A percentile compares a stretch with the other conserved stretches of the same genome.
Conservation (phyloP, 2,329 filamentous ascomycete species). For the Albifimbria verrucaria region DNA sequence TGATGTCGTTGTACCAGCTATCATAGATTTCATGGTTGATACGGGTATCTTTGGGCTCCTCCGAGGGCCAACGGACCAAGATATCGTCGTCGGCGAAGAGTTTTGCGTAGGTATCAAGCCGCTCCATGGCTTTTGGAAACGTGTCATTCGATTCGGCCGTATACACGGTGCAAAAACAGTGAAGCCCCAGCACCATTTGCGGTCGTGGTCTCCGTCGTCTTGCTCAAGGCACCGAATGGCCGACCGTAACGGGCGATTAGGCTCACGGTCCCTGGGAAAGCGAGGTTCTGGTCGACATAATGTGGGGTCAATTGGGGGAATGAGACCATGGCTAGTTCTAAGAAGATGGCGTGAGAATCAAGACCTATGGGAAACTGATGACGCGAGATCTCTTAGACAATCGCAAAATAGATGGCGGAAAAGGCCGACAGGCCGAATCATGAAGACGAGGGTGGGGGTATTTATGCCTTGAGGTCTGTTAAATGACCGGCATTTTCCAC, state of each 20-base stretch:
- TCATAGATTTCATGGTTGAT: conserved; percentile 14
- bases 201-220: conserved; percentile 15
- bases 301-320: conserved; percentile 13
- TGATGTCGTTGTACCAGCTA: conserved; percentile 14
- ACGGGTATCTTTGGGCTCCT: conserved; percentile 8
- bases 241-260: conserved; percentile 5
- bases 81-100: conserved; percentile 7
- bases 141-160: conserved; percentile 12
- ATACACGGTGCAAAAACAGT: conserved; percentile 19
- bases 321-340: conserved; percentile 5
- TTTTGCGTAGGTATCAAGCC: conserved; percentile 13
- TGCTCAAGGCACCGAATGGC: conserved; percentile 9
- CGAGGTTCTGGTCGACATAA: conserved; percentile 11
- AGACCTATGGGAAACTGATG: no score
- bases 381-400: no score
- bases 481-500: no score
- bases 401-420: no score
- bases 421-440: no score
- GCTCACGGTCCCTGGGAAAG: conserved; percentile 9
- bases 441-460: no score
- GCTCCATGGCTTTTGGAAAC: conserved; percentile 10
- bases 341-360: background rate
- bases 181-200: conserved; percentile 19
- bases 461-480: no score
- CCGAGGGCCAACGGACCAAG: background rate